phyloP scores from a whole-genome alignment of 2,329 filamentous ascomycete species.

The Berkeleyomyces rouxiae region DNA sequence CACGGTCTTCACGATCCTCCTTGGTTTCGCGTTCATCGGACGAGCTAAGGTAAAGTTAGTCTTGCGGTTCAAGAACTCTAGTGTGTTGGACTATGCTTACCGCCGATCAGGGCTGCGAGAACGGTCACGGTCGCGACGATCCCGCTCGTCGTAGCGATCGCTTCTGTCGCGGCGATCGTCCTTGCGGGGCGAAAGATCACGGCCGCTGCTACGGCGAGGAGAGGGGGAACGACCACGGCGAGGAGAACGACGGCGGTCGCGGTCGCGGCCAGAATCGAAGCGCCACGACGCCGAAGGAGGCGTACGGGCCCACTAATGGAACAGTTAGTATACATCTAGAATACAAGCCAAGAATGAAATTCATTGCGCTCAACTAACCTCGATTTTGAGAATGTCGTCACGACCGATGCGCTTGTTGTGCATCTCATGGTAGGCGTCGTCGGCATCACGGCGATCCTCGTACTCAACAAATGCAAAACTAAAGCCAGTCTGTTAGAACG shows the following conservation, averaged over 20 bases:
- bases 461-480: slow-evolving; percentile 98
- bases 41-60: slow-evolving; percentile 13
- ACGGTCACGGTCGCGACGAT: slow-evolving; percentile 56
- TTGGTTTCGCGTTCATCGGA: slow-evolving; percentile 37
- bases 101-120: slow-evolving; percentile 53
- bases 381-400: slow-evolving; percentile 92
- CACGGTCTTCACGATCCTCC: slow-evolving; percentile 54
- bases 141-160: slow-evolving; percentile 62
- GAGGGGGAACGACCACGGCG: slow-evolving; percentile 57
- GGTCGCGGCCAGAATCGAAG: slow-evolving; percentile 81
- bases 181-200: slow-evolving; percentile 65
- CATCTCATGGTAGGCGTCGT: slow-evolving; percentile 99
- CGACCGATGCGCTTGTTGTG: slow-evolving; percentile 97
- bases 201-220: slow-evolving; percentile 57
- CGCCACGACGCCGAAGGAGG: slow-evolving; percentile 96
- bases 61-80: not conserved
- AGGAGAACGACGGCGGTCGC: slow-evolving; percentile 46
- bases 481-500: not conserved
- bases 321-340: slow-evolving; percentile 10
- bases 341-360: not conserved
- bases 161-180: slow-evolving; percentile 63
- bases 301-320: slow-evolving; percentile 78
- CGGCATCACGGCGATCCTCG: slow-evolving; percentile 92
- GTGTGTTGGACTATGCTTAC: slow-evolving; percentile 21
- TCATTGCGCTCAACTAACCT: slow-evolving; percentile 44